phyloP scores from a whole-genome alignment of 805 yeast species.

The Saturnispora sanitii region DNA sequence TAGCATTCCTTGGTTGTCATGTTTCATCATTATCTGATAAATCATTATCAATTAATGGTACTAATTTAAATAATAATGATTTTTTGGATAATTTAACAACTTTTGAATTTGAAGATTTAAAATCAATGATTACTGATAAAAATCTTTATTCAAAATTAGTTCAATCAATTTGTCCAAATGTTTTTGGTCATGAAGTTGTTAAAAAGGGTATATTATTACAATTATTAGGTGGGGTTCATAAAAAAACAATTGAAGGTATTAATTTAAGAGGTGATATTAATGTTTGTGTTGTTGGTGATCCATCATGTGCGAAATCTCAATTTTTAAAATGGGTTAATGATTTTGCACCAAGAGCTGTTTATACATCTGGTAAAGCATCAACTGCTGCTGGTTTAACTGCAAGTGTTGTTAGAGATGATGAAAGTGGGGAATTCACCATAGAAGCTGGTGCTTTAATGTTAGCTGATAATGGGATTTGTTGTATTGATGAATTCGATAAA shows the following conservation, averaged over 20 bases:
- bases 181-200: conserved; percentile 89
- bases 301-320: conserved; percentile 94
- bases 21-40: conserved; percentile 53
- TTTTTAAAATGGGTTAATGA: conserved; percentile 87
- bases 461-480: conserved; percentile 97
- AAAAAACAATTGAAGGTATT: conserved; percentile 86
- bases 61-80: conserved; percentile 34
- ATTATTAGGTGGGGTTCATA: conserved; percentile 91
- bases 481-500: conserved; percentile 96
- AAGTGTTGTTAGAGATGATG: conserved; percentile 95
- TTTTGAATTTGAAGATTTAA: conserved; percentile 74
- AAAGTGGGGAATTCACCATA: conserved; percentile 91
- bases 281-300: conserved; percentile 95
- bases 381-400: conserved; percentile 99
- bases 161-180: conserved; percentile 88
- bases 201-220: conserved; percentile 88
- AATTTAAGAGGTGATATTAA: conserved; percentile 94
- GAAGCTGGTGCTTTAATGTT: conserved; percentile 98
- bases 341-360: conserved; percentile 88
- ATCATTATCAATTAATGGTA: conserved; percentile 15
- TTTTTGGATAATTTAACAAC: conserved; percentile 70
- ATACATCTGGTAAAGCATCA: conserved; percentile 96
- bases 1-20: conserved; percentile 88
- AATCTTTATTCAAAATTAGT: conserved; percentile 79
- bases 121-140: conserved; percentile 83